Evolutionary conservation across 306 rosid genomes (phyloP).

Genomic region (Leucaena leucocephala): DNA sequence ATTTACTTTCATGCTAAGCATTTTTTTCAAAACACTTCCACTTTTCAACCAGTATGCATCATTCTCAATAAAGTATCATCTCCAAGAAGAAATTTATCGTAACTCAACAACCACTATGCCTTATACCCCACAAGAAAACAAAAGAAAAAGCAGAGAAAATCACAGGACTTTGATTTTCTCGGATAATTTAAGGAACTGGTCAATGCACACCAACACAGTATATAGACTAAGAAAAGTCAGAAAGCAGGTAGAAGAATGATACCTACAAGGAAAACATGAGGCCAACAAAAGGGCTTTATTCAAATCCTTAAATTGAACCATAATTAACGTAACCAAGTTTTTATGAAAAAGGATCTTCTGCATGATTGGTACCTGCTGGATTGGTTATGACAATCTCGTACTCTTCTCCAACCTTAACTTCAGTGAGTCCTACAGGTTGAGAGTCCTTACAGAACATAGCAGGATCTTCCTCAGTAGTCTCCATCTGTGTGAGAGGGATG

Average conservation of each 20-base stretch:
- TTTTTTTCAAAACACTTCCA: too few relatives aligned
- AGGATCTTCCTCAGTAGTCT: not conserved
- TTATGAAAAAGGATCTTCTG: not conserved
- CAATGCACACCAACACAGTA: not conserved
- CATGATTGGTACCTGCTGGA: conserved; percentile 66
- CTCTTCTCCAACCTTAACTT: conserved; percentile 74
- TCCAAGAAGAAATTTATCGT: too few relatives aligned
- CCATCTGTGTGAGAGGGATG: conserved; percentile 52
- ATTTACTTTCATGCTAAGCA: not conserved
- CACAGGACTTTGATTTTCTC: not conserved
- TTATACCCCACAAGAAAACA: too few relatives aligned
- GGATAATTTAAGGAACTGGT: not conserved
- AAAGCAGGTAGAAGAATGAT: not conserved
- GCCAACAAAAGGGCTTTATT: not conserved
- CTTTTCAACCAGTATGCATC: not conserved
- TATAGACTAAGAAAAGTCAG: not conserved
- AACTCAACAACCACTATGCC: not conserved
- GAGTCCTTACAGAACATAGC: too few relatives aligned
- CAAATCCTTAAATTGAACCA: not conserved
- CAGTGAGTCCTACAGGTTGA: conserved; percentile 63
- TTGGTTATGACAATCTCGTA: conserved; percentile 74
- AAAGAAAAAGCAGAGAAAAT: too few relatives aligned
- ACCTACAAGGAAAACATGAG: too few relatives aligned
- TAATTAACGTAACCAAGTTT: not conserved
- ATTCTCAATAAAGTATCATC: not conserved